Evolutionary conservation across 768 basidiomycete genomes (phyloP), one percentile per base, ranked within the genome.

Genomic region (Mycena alexandri): DNA sequence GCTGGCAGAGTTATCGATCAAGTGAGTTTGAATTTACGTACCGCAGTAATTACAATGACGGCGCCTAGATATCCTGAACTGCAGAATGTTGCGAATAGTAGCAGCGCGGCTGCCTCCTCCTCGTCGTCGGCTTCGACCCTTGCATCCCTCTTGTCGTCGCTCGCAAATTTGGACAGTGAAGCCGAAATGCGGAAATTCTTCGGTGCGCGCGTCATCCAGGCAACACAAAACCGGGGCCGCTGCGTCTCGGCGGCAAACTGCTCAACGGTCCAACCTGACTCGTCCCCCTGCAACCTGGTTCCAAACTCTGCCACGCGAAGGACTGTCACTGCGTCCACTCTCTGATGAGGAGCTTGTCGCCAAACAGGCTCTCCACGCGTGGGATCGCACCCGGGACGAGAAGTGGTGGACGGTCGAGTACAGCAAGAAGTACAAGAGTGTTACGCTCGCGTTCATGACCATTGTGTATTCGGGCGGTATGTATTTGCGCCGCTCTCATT

Each of bases 161-260:
- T 91, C 1, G 82, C 90, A 44, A 85, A 94, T 72, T 88, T 99
- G 17, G 95, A 99, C 69, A 84, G 90, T 13, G 95, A 97, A 65
- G 91, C 92, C 0, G 98, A 99, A 75, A 87, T 99, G 79, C 90
- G 93, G 61, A 91, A 90, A 69, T 97, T 98, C 84, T 99, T 99
- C 75, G 97, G 97, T 2, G 87, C 93, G 21, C 93, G 91, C 73
- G 96, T 98, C 63, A 87, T 98, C 11, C 82, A 84, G n/a, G 88
- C 91, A 2, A 85, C n/a, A 83, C 33, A 87, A 87, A 76, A 76
- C 78, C 21, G 70, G 78, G 14, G 71, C 81, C 1, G 67, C 78
- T 2, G 74, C 82, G 0, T 63, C 84, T 3, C 75, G 86, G 38
- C 84, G 84, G 50, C 79, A 78, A 5, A 84, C 82, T 11, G 69